Evolutionary conservation across 257 asterid species (phyloP), one percentile per base, ranked within the genome.

Genomic region (Linaria vulgaris): DNA sequence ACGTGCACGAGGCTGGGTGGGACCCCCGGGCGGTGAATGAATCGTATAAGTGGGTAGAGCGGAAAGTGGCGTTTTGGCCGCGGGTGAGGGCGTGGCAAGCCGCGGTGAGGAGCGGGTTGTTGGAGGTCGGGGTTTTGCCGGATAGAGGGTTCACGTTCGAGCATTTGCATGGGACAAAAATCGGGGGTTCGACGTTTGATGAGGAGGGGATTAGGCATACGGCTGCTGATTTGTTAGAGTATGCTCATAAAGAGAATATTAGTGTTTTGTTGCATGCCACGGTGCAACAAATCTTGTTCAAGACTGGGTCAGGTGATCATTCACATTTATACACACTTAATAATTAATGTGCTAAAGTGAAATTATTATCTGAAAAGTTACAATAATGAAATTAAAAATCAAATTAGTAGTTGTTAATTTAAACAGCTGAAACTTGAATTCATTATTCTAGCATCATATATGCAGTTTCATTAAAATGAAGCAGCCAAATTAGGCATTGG

Each of bases 1-100:
- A 73, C 71, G 71, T 77, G 16, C 16, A 0, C 25, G 72, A 59
- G 37, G 51, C 34, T 21, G 88, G 95, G 46, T 91, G 95, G 98
- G 84, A 86, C 24, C 74, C 75, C 13, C 53, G 6, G 38, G 52
- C 70, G 24, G 95, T 78, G 60, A 66, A 77, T 9, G 78, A 79
- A 58, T 84, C 98, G 16, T 88, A 80, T 48, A 78, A 72, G 48
- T 91, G 96, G 98, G 94, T 73, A n/a, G 98, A 91, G 73, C 51
- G 56, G 53, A 88, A 79, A 75, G 86, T 88, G 68, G 98, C 67
- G 23, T 84, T 84, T 56, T 17, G 34, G 66, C 96, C 96, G 15
- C 27, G 19, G 20, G 63, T 83, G 64, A 3, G 2, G 66, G 63
- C 34, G 67, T 91, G 96, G 95, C 95, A 91, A 54, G 68, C 86